Base-by-base conservation (phyloP, 345 rosid species). In the Dimocarpus longan region DNA sequence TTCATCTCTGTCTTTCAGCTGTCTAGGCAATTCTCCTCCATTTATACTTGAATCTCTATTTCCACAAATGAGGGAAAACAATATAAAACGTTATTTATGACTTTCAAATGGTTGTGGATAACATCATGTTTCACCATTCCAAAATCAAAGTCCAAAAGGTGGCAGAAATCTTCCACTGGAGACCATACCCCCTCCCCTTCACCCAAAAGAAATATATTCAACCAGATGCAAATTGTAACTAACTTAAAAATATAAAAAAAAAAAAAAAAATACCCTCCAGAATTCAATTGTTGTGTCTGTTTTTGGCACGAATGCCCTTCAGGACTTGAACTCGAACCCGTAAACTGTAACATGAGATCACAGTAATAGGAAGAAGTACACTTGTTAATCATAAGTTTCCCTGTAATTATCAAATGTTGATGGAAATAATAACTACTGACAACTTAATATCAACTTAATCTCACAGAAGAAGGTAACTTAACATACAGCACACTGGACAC, bases 1-100 rank as follows among this genome's bases (percentile, higher is more conserved):
- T 80, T 83, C 76, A 57, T 73, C 42, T 71, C 83, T 87, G 62
- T 80, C 80, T 65, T 78, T 74, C 65, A 46, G 70, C 54, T 71
- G 84, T 62, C 67, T 65, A 63, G 75, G 66, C 44, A 46, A 62
- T 68, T 76, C 74, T 73, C 52, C 83, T 28, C 63, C 80, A 79
- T 64, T 79, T 69, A 71, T 19, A 70, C 57, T 75, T 66, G 81
- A 75, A 75, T 54, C 73, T 68, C 62, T 72, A 39, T 66, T 78
- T 65, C 50, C 72, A 73, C 22, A 0, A 63, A 67, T 48, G 72
- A 40, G 68, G 43, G 54, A 59, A 74, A 22, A 5, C 39, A 74
- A 76, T 43, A 28, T 37, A 22, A 52, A 71, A 40, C 0, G 56
- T 43, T 44, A 65, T 69, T 71, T 42, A 75, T 52, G 50, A 69